Evolutionary conservation across 805 yeast genomes (phyloP).

Genomic region (Zygosaccharomyces rouxii): DNA sequence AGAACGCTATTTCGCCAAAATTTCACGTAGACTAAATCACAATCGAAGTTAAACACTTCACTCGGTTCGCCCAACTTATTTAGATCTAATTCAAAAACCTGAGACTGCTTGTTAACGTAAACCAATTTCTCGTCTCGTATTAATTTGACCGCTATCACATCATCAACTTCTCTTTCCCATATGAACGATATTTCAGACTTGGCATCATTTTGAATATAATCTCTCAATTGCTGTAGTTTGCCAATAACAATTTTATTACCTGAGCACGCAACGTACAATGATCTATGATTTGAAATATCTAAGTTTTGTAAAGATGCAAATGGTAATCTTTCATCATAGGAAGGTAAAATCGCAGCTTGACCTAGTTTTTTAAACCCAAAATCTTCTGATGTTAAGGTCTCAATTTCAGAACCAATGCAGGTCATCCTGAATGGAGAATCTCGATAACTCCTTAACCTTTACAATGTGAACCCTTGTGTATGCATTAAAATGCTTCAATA

Average conservation of each 20-base stretch:
- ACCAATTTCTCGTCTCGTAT: slow-evolving; percentile 32
- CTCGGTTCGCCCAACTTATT: slow-evolving; percentile 2
- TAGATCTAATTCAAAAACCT: slow-evolving; percentile 18
- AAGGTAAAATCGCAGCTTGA: slow-evolving; percentile 33
- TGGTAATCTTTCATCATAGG: slow-evolving; percentile 36
- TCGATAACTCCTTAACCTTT: too few species aligned
- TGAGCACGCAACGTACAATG: slow-evolving; percentile 40
- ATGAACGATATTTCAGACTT: slow-evolving; percentile 10
- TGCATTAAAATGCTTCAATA: too few species aligned
- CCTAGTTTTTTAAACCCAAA: slow-evolving; percentile 43
- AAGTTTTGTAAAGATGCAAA: slow-evolving; percentile 37
- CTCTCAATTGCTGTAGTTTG: slow-evolving; percentile 32
- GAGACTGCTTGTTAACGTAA: slow-evolving; percentile 26
- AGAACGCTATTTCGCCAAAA: slow-evolving; percentile 1
- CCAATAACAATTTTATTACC: slow-evolving; percentile 37
- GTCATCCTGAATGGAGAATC: slow-evolving; percentile 13
- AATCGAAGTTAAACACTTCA: slow-evolving; percentile 3
- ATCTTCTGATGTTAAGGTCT: slow-evolving; percentile 36
- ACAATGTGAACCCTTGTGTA: too few species aligned
- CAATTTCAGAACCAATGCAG: slow-evolving; percentile 21
- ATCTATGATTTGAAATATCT: slow-evolving; percentile 34
- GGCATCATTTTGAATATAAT: slow-evolving; percentile 23
- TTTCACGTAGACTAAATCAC: slow-evolving; percentile 5
- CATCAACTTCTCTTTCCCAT: slow-evolving; percentile 20
- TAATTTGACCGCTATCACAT: slow-evolving; percentile 34